Conservation (phyloP, 257 asterid species). For the Agastache rugosa region DNA sequence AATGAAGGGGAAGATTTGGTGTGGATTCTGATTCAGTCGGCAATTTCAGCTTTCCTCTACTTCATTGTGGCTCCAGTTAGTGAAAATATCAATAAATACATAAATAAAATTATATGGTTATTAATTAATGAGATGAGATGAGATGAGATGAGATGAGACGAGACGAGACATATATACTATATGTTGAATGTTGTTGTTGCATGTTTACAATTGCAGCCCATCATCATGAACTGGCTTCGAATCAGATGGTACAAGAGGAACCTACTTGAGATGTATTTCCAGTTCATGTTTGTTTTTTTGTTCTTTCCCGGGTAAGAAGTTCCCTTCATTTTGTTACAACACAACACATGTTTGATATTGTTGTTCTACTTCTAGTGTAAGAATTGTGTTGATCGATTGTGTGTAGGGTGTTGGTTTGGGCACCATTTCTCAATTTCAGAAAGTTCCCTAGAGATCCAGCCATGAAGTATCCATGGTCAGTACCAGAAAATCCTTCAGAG, state of each 20-base stretch:
- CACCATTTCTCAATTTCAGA: slow-evolving; percentile 88
- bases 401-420: slow-evolving; percentile 74
- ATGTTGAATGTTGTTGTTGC: neutral
- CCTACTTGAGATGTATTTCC: slow-evolving; percentile 77
- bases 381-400: neutral
- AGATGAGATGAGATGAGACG: too few species aligned
- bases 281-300: slow-evolving; percentile 85
- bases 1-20: slow-evolving; percentile 62
- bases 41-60: slow-evolving; percentile 75
- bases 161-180: neutral
- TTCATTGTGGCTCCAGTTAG: slow-evolving; percentile 77
- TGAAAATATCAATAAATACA: neutral
- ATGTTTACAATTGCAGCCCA: slow-evolving; percentile 54
- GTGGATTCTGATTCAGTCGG: slow-evolving; percentile 68
- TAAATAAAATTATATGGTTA: too few species aligned
- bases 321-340: too few species aligned
- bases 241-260: slow-evolving; percentile 85
- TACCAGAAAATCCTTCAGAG: slow-evolving; percentile 64
- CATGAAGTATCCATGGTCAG: slow-evolving; percentile 86
- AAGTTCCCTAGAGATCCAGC: slow-evolving; percentile 81
- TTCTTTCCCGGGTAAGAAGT: slow-evolving; percentile 79
- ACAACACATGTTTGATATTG: too few species aligned
- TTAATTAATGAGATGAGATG: too few species aligned
- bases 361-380: too few species aligned
- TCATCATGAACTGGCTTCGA: slow-evolving; percentile 86